These are phyloP conservation scores for Apiospora aurea DNA, from an alignment of 2,329 filamentous ascomycete genomes.

Conservation along the genomic window DNA sequence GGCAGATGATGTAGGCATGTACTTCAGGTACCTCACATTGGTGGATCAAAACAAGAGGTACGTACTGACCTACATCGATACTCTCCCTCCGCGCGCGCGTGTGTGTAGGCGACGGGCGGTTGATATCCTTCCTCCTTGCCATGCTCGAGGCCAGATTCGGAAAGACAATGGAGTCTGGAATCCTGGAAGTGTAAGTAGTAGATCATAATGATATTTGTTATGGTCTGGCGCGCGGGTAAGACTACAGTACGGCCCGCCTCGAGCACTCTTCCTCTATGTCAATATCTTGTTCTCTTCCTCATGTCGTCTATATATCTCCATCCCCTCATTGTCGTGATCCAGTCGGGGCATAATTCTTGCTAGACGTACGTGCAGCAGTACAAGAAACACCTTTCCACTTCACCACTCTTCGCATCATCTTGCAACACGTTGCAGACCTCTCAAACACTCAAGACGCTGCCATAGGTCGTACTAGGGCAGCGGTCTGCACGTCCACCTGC, in stretches of 20 bases:
- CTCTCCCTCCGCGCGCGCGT: background rate
- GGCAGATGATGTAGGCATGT: background rate
- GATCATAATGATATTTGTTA: conserved; percentile 34
- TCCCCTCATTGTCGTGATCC: conserved; percentile 24
- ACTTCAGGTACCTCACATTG: background rate
- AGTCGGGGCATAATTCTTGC: conserved; percentile 15
- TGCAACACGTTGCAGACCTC: background rate
- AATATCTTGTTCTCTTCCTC: conserved; percentile 8
- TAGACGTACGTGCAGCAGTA: conserved; percentile 3
- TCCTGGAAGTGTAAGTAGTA: conserved; percentile 29
- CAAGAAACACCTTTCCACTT: background rate
- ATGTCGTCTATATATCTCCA: background rate
- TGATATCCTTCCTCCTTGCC: conserved; percentile 26
- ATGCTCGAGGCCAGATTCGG: conserved; percentile 29
- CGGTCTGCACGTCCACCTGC: conserved; percentile 2
- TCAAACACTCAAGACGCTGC: conserved; percentile 7
- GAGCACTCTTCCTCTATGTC: conserved; percentile 25
- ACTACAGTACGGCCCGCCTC: conserved; percentile 25
- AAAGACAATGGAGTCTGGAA: conserved; percentile 32
- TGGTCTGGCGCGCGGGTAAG: conserved; percentile 29
- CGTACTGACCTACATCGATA: background rate
- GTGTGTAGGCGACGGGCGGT: background rate
- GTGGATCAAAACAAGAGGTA: background rate
- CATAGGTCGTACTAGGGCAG: background rate
- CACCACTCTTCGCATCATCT: background rate